Conservation (phyloP, 106 monocot genomes). For the Dioscorea zingiberensis region DNA sequence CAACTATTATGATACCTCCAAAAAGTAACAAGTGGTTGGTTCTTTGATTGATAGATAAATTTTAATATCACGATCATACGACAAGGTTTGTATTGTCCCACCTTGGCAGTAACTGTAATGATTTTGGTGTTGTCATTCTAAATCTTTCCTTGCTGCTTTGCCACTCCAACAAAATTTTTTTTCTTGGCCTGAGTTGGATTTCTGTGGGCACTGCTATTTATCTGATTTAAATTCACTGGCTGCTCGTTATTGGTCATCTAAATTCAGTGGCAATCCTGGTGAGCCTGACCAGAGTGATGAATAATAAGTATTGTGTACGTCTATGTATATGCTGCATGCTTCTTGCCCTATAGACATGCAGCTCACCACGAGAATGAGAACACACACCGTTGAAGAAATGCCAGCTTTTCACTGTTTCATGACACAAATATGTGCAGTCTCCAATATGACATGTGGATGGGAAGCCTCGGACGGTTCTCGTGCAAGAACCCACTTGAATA, state of each 20-base stretch:
- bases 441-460: slow-evolving; percentile 16
- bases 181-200: too few relatives aligned
- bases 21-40: neutral
- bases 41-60: neutral
- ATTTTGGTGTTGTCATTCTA: too few relatives aligned
- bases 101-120: too few relatives aligned
- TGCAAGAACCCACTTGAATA: slow-evolving; percentile 7
- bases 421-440: slow-evolving; percentile 19
- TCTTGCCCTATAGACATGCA: slow-evolving; percentile 20
- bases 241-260: too few relatives aligned
- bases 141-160: too few relatives aligned
- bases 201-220: too few relatives aligned
- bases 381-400: slow-evolving; percentile 20
- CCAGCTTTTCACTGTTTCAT: slow-evolving; percentile 23
- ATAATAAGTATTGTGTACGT: too few relatives aligned
- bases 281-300: slow-evolving; percentile 22
- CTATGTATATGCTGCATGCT: slow-evolving; percentile 17
- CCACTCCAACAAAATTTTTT: too few relatives aligned
- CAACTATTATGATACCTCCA: neutral
- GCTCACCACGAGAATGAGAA: slow-evolving; percentile 4
- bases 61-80: neutral
- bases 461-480: slow-evolving; percentile 5
- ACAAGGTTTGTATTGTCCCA: too few relatives aligned
- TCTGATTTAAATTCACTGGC: too few relatives aligned
- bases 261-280: slow-evolving; percentile 11